A percentile compares a stretch with the other conserved stretches of the same genome.
Conservation (phyloP, 495 filamentous ascomycete species). For the Penicillium daleae region DNA sequence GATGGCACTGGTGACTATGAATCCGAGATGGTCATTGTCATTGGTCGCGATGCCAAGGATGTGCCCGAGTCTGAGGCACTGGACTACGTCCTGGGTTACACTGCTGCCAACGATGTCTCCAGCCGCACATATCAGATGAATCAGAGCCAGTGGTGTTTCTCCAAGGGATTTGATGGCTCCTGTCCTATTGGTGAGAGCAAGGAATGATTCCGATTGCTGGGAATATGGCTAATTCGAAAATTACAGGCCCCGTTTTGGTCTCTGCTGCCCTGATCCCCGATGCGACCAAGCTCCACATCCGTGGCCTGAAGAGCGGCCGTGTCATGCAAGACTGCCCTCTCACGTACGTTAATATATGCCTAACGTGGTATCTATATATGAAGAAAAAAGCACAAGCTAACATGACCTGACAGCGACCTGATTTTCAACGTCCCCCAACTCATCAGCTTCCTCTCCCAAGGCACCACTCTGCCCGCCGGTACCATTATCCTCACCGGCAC, state of each 20-base stretch:
- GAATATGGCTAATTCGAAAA: background rate
- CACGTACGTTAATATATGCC: slow-evolving; percentile 40
- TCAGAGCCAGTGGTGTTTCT: slow-evolving; percentile 78
- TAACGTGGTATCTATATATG: background rate
- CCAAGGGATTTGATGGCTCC: slow-evolving; percentile 83
- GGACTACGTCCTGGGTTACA: slow-evolving; percentile 78
- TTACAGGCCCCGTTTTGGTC: slow-evolving; percentile 57
- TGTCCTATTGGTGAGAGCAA: slow-evolving; percentile 66
- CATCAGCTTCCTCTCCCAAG: slow-evolving; percentile 74
- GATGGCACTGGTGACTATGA: slow-evolving; percentile 75
- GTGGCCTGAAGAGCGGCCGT: slow-evolving; percentile 68
- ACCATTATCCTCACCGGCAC: slow-evolving; percentile 88
- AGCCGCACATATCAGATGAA: slow-evolving; percentile 81
- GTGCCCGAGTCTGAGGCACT: slow-evolving; percentile 71
- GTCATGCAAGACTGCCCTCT: slow-evolving; percentile 66
- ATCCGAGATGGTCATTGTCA: slow-evolving; percentile 77
- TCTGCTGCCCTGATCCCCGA: slow-evolving; percentile 59
- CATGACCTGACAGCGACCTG: slow-evolving; percentile 57
- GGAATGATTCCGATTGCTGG: background rate
- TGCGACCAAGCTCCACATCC: slow-evolving; percentile 65
- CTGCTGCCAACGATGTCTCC: slow-evolving; percentile 79
- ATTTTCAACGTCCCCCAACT: slow-evolving; percentile 77
- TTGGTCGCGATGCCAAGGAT: slow-evolving; percentile 69
- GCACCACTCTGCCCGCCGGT: slow-evolving; percentile 77
- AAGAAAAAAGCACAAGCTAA: background rate